A percentile compares a stretch with the other conserved stretches of the same genome.
Conservation (phyloP, 2,329 filamentous ascomycete species). For the Sclerotinia minor region DNA sequence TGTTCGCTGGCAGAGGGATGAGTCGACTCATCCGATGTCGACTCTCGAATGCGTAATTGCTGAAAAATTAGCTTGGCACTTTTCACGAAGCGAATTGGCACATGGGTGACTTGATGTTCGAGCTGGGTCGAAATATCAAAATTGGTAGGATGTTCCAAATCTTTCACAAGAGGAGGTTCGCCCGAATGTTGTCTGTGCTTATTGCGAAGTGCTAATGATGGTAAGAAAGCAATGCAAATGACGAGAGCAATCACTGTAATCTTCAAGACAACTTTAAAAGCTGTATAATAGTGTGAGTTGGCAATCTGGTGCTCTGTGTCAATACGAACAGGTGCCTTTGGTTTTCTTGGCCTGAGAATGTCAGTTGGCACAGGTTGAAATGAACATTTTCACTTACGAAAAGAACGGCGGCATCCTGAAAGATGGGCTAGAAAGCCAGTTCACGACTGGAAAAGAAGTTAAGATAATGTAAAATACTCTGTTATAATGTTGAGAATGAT, state of each 20-base stretch:
- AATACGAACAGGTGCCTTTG: background rate
- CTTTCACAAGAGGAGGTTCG: background rate
- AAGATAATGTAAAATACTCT: constrained; percentile 11
- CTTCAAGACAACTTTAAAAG: constrained; percentile 17
- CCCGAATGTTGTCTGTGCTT: background rate
- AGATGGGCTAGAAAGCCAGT: background rate
- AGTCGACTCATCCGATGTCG: background rate
- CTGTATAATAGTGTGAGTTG: constrained; percentile 11
- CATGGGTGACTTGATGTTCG: constrained; percentile 13
- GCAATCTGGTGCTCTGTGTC: background rate
- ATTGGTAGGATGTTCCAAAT: background rate
- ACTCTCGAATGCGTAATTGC: background rate
- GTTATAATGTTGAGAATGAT: constrained; percentile 19
- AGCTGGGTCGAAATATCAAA: background rate
- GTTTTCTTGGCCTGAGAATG: constrained; percentile 11
- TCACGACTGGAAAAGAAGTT: background rate
- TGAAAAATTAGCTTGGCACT: constrained; percentile 5
- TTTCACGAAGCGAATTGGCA: constrained; percentile 1
- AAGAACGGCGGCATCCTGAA: constrained; percentile 1
- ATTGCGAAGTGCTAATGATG: constrained; percentile 6
- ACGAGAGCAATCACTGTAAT: constrained; percentile 8
- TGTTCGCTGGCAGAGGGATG: background rate
- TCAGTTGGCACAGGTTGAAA: background rate
- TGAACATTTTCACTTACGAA: constrained; percentile 11
- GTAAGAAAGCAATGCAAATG: constrained; percentile 21